These are phyloP conservation scores for Tuber umbilicatum DNA, from an alignment of 495 filamentous ascomycete genomes.

Conservation along the genomic window DNA sequence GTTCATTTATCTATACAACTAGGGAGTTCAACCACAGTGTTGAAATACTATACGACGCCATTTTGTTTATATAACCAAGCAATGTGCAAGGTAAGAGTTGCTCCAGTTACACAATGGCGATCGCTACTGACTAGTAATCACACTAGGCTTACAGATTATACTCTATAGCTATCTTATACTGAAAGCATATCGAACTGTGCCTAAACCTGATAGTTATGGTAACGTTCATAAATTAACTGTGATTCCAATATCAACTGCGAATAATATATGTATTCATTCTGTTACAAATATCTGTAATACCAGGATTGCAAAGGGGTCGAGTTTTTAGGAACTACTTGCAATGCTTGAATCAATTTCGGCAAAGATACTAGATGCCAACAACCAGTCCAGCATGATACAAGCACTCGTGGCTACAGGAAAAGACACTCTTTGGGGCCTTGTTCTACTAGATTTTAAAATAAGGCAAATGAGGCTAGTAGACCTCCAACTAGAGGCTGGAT, in stretches of 20 bases:
- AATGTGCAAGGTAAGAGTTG: not conserved
- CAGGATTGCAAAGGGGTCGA: no score
- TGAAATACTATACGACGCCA: not conserved
- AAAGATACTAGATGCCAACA: no score
- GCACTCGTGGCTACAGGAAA: no score
- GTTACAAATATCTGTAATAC: no score
- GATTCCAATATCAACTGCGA: not conserved
- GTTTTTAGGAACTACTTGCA: no score
- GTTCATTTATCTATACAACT: not conserved
- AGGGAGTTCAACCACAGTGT: not conserved
- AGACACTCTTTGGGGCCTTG: no score
- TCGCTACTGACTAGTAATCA: not conserved
- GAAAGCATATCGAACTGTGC: not conserved
- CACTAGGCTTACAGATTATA: not conserved
- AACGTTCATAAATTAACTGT: not conserved
- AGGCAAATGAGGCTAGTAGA: no score
- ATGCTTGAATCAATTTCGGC: no score
- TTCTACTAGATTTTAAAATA: no score
- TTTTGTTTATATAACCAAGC: not conserved
- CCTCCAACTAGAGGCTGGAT: no score
- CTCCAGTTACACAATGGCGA: rapidly evolving
- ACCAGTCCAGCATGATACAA: no score
- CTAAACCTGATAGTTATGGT: not conserved
- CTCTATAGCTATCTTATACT: not conserved
- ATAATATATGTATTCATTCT: not conserved